Evolutionary conservation across 108 stramenopile genomes (phyloP).

Genomic region (Cyclotella baltica): DNA sequence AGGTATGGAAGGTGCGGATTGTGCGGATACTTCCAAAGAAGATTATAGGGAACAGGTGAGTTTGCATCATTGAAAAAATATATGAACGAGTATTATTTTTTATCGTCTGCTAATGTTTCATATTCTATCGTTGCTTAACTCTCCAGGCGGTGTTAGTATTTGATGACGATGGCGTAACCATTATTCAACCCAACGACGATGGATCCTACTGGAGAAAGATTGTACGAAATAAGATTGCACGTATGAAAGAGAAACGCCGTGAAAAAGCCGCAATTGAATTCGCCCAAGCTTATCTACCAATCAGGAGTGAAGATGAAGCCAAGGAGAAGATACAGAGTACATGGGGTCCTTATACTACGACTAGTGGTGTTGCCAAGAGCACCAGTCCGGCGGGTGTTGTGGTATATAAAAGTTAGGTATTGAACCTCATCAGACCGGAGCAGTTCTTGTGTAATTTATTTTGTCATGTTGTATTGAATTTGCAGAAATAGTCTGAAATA

Average conservation of each 20-base stretch:
- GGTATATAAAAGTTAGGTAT: not conserved
- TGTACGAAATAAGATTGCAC: slow-evolving; percentile 73
- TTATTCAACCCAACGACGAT: slow-evolving; percentile 77
- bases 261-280: slow-evolving; percentile 74
- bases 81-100: not conserved
- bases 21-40: slow-evolving; percentile 41
- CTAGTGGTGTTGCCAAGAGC: slow-evolving; percentile 51
- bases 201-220: slow-evolving; percentile 80
- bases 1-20: slow-evolving; percentile 59
- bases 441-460: not conserved
- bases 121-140: no score
- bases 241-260: slow-evolving; percentile 73
- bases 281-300: slow-evolving; percentile 43
- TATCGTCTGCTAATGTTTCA: not conserved
- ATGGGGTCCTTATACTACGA: slow-evolving; percentile 70
- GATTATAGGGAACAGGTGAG: slow-evolving; percentile 47
- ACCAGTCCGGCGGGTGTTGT: not conserved
- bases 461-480: not conserved
- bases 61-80: not conserved
- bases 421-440: not conserved
- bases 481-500: not conserved
- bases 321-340: slow-evolving; percentile 54
- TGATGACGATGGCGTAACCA: slow-evolving; percentile 53
- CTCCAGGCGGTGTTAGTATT: slow-evolving; percentile 47
- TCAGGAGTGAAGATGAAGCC: slow-evolving; percentile 48